These are phyloP conservation scores for Ricinus communis DNA, from an alignment of 345 rosid species.

Conservation along the genomic window DNA sequence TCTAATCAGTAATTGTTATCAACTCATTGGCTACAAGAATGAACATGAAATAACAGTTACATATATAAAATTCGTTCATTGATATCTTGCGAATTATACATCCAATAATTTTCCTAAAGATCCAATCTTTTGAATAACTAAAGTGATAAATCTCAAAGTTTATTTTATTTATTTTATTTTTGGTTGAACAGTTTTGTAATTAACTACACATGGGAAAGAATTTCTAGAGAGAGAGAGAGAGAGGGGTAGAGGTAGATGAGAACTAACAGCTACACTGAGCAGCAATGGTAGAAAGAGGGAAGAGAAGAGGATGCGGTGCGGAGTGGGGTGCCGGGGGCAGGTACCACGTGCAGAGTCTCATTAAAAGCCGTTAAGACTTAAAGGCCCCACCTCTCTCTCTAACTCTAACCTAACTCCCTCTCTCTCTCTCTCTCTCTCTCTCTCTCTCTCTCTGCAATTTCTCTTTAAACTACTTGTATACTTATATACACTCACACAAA, in stretches of 20 bases:
- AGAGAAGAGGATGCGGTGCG: constrained; percentile 35
- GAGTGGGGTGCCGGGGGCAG: constrained; percentile 59
- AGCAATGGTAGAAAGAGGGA: constrained; percentile 16
- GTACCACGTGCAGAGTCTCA: constrained; percentile 53
- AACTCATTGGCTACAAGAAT: too few species aligned
- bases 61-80: too few species aligned
- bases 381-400: constrained; percentile 50
- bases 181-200: too few species aligned
- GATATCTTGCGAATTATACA: too few species aligned
- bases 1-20: too few species aligned
- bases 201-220: not conserved
- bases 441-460: constrained; percentile 43
- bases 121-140: too few species aligned
- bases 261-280: not conserved
- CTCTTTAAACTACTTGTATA: constrained; percentile 21
- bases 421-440: constrained; percentile 31
- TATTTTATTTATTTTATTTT: too few species aligned
- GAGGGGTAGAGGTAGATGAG: constrained; percentile 36
- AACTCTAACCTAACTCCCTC: constrained; percentile 55
- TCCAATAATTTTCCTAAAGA: too few species aligned
- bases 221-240: constrained; percentile 6
- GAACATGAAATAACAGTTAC: too few species aligned
- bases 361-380: constrained; percentile 38
- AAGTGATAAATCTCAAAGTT: too few species aligned
- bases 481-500: not conserved